Evolutionary conservation across 2,329 filamentous ascomycete genomes (phyloP), one percentile per base, ranked within the genome.

Genomic region (Domatiomyces globalis): DNA sequence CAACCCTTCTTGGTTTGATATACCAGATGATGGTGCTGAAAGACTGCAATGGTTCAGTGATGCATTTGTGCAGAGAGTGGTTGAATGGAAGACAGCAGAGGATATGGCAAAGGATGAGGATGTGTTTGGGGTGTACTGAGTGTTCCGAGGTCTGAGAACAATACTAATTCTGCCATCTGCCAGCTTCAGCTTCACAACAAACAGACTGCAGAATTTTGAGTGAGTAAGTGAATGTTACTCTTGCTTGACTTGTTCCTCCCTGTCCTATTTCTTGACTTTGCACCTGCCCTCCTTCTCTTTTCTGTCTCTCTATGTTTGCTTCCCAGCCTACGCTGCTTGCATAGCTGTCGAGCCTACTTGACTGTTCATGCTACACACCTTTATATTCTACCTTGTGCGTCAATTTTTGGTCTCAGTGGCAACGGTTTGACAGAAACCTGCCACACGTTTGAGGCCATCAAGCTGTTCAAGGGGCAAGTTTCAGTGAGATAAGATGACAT

Each of bases 1-100:
- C 54, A 69, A 66, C 49, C 63, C 64, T 7, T 56, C 58, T 18
- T 71, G 68, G 67, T 67, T 63, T 61, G 60, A 65, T 25, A 43
- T 70, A 22, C 64, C 66, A 9, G 62, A 68, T 19, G 67, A 71
- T 60, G 63, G 63, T 5, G 52, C 64, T 33, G 52, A 53, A 60
- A 9, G 60, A 48, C 20, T 63, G 60, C 43, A 52, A 58, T 49
- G 46, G 45, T 6, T 50, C 56, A 15, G 61, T 62, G 48, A 19
- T 36, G 18, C 5, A 45, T 39, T 20, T 49, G 48, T 46, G 54
- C 43, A 53, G 47, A 33, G 47, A 51, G 47, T 57, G 54, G 51
- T 51, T 20, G 54, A 54, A 52, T 56, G 54, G 43, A 58, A 55
- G 58, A 36, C 25, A 6, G 5, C 27, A 45, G 39, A 49, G 27